These are phyloP conservation scores for Auricularia sp. DNA, from an alignment of 768 basidiomycete species.

Conservation along the genomic window DNA sequence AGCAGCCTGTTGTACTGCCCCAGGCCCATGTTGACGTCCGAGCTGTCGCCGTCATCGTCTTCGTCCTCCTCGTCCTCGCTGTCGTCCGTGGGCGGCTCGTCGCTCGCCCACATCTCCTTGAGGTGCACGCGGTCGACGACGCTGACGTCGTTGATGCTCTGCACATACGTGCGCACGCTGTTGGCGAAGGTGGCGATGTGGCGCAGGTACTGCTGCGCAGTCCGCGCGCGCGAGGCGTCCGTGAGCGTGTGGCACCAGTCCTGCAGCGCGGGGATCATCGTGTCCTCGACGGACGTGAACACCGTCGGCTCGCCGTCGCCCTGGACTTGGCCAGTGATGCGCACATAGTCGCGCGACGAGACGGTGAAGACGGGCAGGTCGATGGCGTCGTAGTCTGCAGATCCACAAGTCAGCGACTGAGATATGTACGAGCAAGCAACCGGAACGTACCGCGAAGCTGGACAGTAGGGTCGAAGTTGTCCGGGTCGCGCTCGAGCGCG, in stretches of 20 bases:
- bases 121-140: conserved; percentile 39
- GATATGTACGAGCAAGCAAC: not conserved
- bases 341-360: conserved; percentile 51
- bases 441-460: conserved; percentile 35
- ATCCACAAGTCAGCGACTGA: not conserved
- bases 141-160: conserved; percentile 44
- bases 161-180: conserved; percentile 38
- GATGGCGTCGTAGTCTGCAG: conserved; percentile 48
- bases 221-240: conserved; percentile 39
- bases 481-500: conserved; percentile 47
- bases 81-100: conserved; percentile 18
- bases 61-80: conserved; percentile 23
- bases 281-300: conserved; percentile 43
- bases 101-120: conserved; percentile 34
- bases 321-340: conserved; percentile 36
- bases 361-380: conserved; percentile 55
- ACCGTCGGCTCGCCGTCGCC: conserved; percentile 51
- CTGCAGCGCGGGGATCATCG: conserved; percentile 47
- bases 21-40: conserved; percentile 15
- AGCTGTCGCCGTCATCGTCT: conserved; percentile 12
- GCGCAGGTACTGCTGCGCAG: conserved; percentile 32
- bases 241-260: conserved; percentile 50
- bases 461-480: conserved; percentile 44
- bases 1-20: not conserved
- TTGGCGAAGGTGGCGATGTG: conserved; percentile 41